Evolutionary conservation across 352 stramenopile species (phyloP).

Genomic region (Phytophthora citricola): DNA sequence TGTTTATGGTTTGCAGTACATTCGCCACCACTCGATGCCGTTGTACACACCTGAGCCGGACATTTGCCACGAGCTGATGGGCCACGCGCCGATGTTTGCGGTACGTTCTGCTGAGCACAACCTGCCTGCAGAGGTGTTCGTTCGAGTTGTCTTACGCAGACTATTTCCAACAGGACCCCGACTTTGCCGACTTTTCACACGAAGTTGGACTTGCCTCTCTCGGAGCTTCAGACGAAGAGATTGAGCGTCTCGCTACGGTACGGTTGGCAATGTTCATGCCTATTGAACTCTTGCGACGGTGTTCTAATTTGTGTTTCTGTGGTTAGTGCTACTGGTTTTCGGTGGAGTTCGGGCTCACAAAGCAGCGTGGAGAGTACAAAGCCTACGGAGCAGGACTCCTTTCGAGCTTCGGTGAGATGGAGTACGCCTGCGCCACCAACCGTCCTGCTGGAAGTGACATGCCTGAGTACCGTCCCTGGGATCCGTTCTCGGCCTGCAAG

Average conservation of each 20-base stretch:
- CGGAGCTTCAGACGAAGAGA: slow-evolving; percentile 96
- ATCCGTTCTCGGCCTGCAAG: slow-evolving; percentile 92
- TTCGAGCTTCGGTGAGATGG: slow-evolving; percentile 97
- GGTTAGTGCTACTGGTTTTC: slow-evolving; percentile 97
- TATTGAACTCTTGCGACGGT: background rate
- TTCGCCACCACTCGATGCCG: slow-evolving; percentile 94
- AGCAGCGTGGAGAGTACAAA: slow-evolving; percentile 94
- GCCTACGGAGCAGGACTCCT: slow-evolving; percentile 96
- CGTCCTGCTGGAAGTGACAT: slow-evolving; percentile 65
- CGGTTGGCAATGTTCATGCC: too few species aligned
- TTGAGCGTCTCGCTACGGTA: slow-evolving; percentile 92
- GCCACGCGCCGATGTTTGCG: slow-evolving; percentile 97
- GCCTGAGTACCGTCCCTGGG: slow-evolving; percentile 94
- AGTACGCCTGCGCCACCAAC: slow-evolving; percentile 92
- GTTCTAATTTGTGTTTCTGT: slow-evolving; percentile 8
- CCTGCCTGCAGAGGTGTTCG: background rate
- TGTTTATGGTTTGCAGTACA: slow-evolving; percentile 72
- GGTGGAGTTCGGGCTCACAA: slow-evolving; percentile 97
- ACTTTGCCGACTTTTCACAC: slow-evolving; percentile 98
- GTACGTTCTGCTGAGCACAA: slow-evolving; percentile 30
- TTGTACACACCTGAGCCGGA: slow-evolving; percentile 98
- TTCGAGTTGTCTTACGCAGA: background rate
- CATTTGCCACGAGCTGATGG: slow-evolving; percentile 97
- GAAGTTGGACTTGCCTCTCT: slow-evolving; percentile 97
- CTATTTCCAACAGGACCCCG: slow-evolving; percentile 74